Percentiles rank a stretch among this genome's conserved stretches.
Evolutionary conservation across 1,284 basidiomycete species (phyloP).

Genomic region (Leccinum fallax): DNA sequence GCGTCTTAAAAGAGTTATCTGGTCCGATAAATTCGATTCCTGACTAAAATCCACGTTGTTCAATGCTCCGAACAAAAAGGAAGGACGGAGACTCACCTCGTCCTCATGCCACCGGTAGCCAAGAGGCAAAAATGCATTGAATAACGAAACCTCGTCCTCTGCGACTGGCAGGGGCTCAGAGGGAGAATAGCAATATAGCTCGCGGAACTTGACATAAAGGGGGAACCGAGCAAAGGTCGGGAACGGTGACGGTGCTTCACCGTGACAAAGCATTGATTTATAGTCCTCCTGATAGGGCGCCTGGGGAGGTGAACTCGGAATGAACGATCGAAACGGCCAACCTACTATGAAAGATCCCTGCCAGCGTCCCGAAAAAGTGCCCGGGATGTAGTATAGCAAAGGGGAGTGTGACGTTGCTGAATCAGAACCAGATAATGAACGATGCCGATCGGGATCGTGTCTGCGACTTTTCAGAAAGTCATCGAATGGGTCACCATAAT

Average conservation of each 20-base stretch:
- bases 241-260: constrained; percentile 38
- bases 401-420: constrained; percentile 1
- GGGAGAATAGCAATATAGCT: constrained; percentile 43
- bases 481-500: constrained; percentile 29
- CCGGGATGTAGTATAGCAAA: constrained; percentile 40
- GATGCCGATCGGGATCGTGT: constrained; percentile 37
- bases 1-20: constrained; percentile 37
- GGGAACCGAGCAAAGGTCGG: constrained; percentile 41
- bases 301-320: constrained; percentile 30
- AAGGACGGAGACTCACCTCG: constrained; percentile 33
- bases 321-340: background rate
- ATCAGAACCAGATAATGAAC: constrained; percentile 22
- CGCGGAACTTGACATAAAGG: constrained; percentile 48
- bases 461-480: constrained; percentile 29
- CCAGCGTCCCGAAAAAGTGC: constrained; percentile 48
- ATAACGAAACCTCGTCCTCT: constrained; percentile 29
- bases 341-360: constrained; percentile 48
- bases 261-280: constrained; percentile 36
- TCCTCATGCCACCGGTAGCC: constrained; percentile 38
- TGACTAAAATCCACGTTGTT: constrained; percentile 32
- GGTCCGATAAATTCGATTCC: constrained; percentile 45
- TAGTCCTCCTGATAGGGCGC: constrained; percentile 40
- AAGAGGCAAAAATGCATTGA: constrained; percentile 50
- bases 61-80: background rate
- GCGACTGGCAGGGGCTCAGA: constrained; percentile 29